A percentile compares a stretch with the other conserved stretches of the same genome.
These are phyloP conservation scores for Fusarium irregulare DNA, from an alignment of 2,329 filamentous ascomycete species.

Conservation along the genomic window DNA sequence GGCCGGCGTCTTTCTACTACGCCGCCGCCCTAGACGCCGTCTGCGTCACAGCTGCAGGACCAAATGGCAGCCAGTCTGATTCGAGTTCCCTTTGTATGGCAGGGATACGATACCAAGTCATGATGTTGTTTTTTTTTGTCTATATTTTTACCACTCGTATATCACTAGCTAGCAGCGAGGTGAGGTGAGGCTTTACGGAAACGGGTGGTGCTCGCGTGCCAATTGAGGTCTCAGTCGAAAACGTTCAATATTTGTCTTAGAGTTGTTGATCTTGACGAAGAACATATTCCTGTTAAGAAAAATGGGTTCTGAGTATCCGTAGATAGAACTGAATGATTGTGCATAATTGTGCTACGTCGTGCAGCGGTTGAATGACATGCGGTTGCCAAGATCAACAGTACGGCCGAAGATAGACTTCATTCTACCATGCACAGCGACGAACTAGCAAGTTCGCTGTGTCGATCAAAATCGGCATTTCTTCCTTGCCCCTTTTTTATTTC, in stretches of 20 bases:
- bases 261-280: background rate
- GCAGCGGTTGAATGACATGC: conserved; percentile 22
- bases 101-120: conserved; percentile 13
- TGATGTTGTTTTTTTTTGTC: conserved; percentile 1
- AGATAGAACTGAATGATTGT: conserved; percentile 5
- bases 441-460: conserved; percentile 33
- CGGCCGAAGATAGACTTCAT: conserved; percentile 34
- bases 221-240: conserved; percentile 2
- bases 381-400: conserved; percentile 28
- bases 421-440: conserved; percentile 23
- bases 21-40: conserved; percentile 30
- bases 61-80: conserved; percentile 19
- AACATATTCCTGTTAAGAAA: background rate
- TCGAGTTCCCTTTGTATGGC: conserved; percentile 20
- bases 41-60: conserved; percentile 33
- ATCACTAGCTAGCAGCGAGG: background rate
- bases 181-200: conserved; percentile 8
- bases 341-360: conserved; percentile 21
- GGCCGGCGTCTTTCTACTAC: conserved; percentile 22
- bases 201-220: conserved; percentile 38
- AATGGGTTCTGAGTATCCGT: background rate
- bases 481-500: conserved; percentile 29
- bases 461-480: conserved; percentile 39
- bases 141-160: conserved; percentile 1
- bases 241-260: background rate